Conservation (phyloP, 306 rosid genomes). For the Nissolia schottii region DNA sequence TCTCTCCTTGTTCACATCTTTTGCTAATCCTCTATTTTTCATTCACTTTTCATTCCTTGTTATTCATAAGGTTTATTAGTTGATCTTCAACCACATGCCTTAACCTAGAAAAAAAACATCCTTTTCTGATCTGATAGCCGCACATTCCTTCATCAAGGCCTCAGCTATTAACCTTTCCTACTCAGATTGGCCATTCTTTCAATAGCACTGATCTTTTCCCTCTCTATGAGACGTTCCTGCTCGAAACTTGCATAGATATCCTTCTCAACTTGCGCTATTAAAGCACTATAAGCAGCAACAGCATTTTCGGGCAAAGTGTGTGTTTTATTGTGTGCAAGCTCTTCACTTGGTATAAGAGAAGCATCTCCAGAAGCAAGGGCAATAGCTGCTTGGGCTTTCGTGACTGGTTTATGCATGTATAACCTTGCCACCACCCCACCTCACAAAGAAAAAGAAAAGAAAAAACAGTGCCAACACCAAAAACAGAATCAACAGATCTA, state of each 20-base stretch:
- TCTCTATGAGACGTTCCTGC: slow-evolving; percentile 69
- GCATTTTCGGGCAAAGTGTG: slow-evolving; percentile 91
- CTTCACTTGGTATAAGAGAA: slow-evolving; percentile 79
- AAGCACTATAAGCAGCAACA: slow-evolving; percentile 88
- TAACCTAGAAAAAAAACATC: slow-evolving; percentile 69
- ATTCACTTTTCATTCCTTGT: too few relatives aligned
- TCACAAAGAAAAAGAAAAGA: neutral
- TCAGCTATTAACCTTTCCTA: slow-evolving; percentile 69
- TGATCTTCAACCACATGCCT: slow-evolving; percentile 87
- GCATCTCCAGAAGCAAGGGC: slow-evolving; percentile 96
- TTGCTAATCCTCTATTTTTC: slow-evolving; percentile 82
- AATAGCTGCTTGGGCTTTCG: slow-evolving; percentile 96
- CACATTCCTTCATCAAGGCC: slow-evolving; percentile 67
- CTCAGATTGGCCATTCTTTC: slow-evolving; percentile 87
- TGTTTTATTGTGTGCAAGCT: slow-evolving; percentile 96
- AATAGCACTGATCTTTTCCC: slow-evolving; percentile 75
- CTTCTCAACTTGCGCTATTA: slow-evolving; percentile 90
- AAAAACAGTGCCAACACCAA: too few relatives aligned
- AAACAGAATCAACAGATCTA: too few relatives aligned
- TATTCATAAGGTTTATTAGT: too few relatives aligned
- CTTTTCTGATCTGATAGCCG: slow-evolving; percentile 83
- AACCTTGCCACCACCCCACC: too few relatives aligned
- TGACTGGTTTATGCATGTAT: too few relatives aligned
- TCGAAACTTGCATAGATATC: slow-evolving; percentile 80
- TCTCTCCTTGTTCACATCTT: slow-evolving; percentile 76